Base-by-base conservation (phyloP, 2,329 filamentous ascomycete genomes). In the Whalleya microplaca region DNA sequence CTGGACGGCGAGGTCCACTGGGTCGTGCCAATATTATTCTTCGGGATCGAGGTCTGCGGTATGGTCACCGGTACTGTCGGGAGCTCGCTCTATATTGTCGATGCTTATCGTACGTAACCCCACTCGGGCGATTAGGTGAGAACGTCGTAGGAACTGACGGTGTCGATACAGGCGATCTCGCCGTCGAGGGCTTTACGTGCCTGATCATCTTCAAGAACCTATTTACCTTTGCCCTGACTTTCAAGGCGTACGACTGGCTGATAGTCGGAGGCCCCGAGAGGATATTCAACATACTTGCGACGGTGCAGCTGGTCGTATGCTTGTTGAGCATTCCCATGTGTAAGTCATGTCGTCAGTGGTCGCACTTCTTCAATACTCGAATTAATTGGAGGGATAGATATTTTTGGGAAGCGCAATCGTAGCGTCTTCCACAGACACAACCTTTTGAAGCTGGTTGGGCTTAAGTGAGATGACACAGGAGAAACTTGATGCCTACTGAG, bases 201-300 rank as follows among this genome's bases (percentile, higher is more conserved):
- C 84, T 95, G 71, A 83, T 96, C 62, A 87, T 96, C 51, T 96
- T 97, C 80, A 97, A 97, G 76, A 96, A 97, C 74, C 83, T 97
- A 60, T 96, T 97, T 76, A 90, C 88, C 61, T 97, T 96, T 67
- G 85, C 86, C 6, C 78, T 97, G 53, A 96, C 93, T 0, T 96
- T 88, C 71, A 89, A 85, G 64, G 92, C 91, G 1, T 96, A 91
- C 67, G 80, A 92, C 55, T 97, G 94, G 93, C 80, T 96, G 21
- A 80, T 89, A 9, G 63, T 76, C 0, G 85, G 85, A 1, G 84
- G 87, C n/a, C 83, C 85, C 57, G 80, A 82, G 45, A 72, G 73
- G 4, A 78, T 76, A 0, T 94, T 97, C 74, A 81, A 89, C 51
- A 81, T 84, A 19, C 82, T 96, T 45, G 87, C 85, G 1, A 89